Conservation (phyloP, 495 filamentous ascomycete species). For the Filosporella fistucella region DNA sequence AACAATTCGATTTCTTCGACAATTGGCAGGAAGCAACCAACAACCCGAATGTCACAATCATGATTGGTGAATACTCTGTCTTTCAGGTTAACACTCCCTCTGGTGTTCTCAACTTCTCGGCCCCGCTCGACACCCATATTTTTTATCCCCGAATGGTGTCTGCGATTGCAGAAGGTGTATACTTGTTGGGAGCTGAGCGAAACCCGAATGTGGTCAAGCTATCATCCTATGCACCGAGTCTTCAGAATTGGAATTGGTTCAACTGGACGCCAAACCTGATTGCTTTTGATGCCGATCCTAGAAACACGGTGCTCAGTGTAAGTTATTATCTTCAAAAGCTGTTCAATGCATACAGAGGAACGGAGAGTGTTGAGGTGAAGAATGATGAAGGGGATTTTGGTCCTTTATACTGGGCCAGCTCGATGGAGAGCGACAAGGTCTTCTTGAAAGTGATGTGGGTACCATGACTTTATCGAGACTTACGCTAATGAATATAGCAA, state of each 20-base stretch:
- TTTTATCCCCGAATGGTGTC: slow-evolving; percentile 11
- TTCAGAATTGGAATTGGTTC: slow-evolving; percentile 38
- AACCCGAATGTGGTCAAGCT: slow-evolving; percentile 48
- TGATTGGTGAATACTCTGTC: slow-evolving; percentile 45
- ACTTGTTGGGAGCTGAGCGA: slow-evolving; percentile 51
- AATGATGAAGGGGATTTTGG: slow-evolving; percentile 19
- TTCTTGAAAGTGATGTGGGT: slow-evolving; percentile 17
- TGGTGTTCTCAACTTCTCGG: slow-evolving; percentile 6
- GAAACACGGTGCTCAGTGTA: slow-evolving; percentile 12
- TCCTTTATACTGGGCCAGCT: slow-evolving; percentile 22
- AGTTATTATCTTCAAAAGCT: slow-evolving; percentile 27
- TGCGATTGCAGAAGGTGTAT: slow-evolving; percentile 43
- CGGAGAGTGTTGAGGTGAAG: slow-evolving; percentile 19
- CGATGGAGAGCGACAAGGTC: slow-evolving; percentile 11
- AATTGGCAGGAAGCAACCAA: slow-evolving; percentile 30
- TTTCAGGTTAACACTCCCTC: slow-evolving; percentile 32
- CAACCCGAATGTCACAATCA: slow-evolving; percentile 23
- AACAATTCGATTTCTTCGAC: slow-evolving; percentile 45
- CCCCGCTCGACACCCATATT: slow-evolving; percentile 10
- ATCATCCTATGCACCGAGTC: slow-evolving; percentile 39
- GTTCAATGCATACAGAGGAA: slow-evolving; percentile 21
- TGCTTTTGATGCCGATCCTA: slow-evolving; percentile 19
- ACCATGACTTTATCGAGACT: not conserved
- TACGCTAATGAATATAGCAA: slow-evolving; percentile 7
- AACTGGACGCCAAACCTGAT: slow-evolving; percentile 33